Conservation (phyloP, 164 flowering plant species). For the Vitis cinerea region DNA sequence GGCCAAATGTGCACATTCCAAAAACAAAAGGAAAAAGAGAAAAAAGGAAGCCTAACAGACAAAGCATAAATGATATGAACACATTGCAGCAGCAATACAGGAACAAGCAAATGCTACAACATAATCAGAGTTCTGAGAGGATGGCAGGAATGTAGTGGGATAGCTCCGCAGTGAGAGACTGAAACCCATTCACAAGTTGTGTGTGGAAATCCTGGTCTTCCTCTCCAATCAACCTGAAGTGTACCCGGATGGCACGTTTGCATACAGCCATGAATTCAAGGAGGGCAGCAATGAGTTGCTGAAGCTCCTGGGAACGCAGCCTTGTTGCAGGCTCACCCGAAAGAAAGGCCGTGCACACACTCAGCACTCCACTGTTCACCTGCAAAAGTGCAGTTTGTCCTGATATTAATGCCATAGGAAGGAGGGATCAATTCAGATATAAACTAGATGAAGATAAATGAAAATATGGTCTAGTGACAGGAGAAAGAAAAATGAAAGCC, state of each 20-base stretch:
- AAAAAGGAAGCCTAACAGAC: background rate
- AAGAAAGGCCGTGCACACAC: slow-evolving; percentile 95
- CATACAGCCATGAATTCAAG: slow-evolving; percentile 99
- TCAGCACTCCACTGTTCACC: slow-evolving; percentile 97
- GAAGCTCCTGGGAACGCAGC: slow-evolving; percentile 91
- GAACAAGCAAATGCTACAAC: background rate
- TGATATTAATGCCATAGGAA: no score
- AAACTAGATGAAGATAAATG: no score
- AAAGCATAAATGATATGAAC: background rate
- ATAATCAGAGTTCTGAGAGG: slow-evolving; percentile 75
- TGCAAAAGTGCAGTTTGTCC: slow-evolving; percentile 26
- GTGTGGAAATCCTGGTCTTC: slow-evolving; percentile 99
- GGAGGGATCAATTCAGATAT: no score
- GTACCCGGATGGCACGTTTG: slow-evolving; percentile 95
- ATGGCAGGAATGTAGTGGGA: slow-evolving; percentile 99
- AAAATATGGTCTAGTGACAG: no score
- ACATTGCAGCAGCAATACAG: background rate
- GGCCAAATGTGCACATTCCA: no score
- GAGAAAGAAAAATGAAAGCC: no score
- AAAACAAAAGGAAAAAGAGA: background rate
- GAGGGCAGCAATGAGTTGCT: slow-evolving; percentile 98
- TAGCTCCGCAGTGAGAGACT: slow-evolving; percentile 93
- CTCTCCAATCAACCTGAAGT: slow-evolving; percentile 91
- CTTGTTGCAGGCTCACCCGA: slow-evolving; percentile 99
- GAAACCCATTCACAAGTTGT: slow-evolving; percentile 97